A percentile compares a stretch with the other conserved stretches of the same genome.
These are phyloP conservation scores for Colletotrichum salicis DNA, from an alignment of 2,329 filamentous ascomycete genomes.

Conservation along the genomic window DNA sequence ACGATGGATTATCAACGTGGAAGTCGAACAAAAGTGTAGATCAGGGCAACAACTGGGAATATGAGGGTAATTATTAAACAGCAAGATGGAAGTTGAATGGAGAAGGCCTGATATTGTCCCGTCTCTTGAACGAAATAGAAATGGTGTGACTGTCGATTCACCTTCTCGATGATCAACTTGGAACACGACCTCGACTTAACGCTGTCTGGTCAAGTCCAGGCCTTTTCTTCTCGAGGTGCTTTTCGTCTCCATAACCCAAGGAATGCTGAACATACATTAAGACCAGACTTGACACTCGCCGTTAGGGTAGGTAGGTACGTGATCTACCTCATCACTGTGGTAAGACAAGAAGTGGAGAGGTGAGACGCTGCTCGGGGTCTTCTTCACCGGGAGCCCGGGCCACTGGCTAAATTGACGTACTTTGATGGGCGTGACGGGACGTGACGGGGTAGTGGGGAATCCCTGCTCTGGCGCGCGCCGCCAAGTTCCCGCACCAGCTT, in stretches of 20 bases:
- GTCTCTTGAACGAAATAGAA: background rate
- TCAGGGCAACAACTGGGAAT: background rate
- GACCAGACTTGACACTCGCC: background rate
- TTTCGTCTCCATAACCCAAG: background rate
- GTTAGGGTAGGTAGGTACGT: background rate
- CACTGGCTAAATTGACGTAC: conserved; percentile 16
- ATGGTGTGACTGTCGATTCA: background rate
- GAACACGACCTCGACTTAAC: background rate
- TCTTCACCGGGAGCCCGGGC: conserved; percentile 15
- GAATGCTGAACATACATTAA: background rate
- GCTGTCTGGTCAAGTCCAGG: background rate
- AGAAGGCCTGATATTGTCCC: background rate
- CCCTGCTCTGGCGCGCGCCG: conserved; percentile 22
- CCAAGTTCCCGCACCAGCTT: conserved; percentile 10
- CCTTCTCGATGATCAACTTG: background rate
- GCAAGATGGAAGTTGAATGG: background rate
- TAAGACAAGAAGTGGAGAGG: background rate
- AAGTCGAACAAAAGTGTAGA: background rate
- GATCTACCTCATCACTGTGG: background rate
- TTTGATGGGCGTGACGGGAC: background rate
- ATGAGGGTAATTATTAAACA: background rate
- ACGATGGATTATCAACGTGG: background rate
- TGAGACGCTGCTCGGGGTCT: background rate
- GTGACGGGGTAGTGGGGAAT: conserved; percentile 24
- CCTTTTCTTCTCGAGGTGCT: background rate